These are phyloP conservation scores for Dioscorea dumetorum DNA, from an alignment of 106 monocot species.

Conservation along the genomic window DNA sequence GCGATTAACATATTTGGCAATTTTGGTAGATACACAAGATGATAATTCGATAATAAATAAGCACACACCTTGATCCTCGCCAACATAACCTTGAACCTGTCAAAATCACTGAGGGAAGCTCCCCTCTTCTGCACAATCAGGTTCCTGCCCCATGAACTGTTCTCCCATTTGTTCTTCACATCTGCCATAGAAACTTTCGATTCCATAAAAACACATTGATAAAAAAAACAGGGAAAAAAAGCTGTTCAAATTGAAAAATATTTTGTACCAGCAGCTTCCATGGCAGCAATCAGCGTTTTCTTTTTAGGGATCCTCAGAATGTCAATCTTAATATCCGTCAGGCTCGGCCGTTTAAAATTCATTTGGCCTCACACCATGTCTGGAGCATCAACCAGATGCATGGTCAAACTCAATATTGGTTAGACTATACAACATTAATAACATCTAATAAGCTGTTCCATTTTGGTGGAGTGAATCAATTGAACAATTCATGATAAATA, in stretches of 20 bases:
- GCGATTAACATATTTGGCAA: background rate
- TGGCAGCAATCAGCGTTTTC: conserved; percentile 64
- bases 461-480: too few relatives aligned
- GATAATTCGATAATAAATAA: background rate
- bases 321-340: conserved; percentile 88
- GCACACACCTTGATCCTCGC: conserved; percentile 68
- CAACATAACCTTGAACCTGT: conserved; percentile 83
- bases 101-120: conserved; percentile 74
- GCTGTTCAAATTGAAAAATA: too few relatives aligned
- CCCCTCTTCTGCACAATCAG: conserved; percentile 85
- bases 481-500: too few relatives aligned
- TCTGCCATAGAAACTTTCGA: conserved; percentile 21
- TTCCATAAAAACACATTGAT: too few relatives aligned
- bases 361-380: conserved; percentile 83
- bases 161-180: conserved; percentile 88
- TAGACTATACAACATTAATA: too few relatives aligned
- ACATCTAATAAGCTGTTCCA: too few relatives aligned
- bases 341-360: conserved; percentile 76
- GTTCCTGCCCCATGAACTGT: conserved; percentile 79
- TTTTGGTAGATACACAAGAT: background rate
- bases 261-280: conserved; percentile 71
- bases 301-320: conserved; percentile 76
- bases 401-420: background rate
- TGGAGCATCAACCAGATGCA: conserved; percentile 81
- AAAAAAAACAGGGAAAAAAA: too few relatives aligned